Evolutionary conservation across 495 filamentous ascomycete species (phyloP).

Genomic region (Hypomontagnella submonticulosa): DNA sequence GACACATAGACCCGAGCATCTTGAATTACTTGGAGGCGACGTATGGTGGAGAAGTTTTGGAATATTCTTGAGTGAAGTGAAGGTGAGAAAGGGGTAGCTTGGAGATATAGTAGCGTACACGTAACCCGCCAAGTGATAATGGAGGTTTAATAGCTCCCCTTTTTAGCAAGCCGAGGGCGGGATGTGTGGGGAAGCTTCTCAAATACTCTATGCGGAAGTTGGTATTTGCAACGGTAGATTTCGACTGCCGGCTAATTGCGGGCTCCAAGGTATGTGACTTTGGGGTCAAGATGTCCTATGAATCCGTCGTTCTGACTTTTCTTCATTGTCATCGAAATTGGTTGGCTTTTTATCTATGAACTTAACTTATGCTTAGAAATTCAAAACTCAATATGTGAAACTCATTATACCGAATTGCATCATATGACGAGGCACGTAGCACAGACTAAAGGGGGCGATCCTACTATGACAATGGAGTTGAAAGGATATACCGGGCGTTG

Average conservation of each 20-base stretch:
- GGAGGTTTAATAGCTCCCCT: slow-evolving; percentile 26
- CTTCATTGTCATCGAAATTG: neutral
- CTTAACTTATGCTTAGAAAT: no score
- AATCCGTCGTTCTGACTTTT: slow-evolving; percentile 7
- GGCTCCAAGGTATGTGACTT: slow-evolving; percentile 5
- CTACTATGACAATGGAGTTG: no score
- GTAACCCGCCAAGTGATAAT: slow-evolving; percentile 25
- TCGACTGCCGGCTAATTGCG: slow-evolving; percentile 32
- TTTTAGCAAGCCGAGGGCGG: slow-evolving; percentile 35
- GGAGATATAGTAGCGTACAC: slow-evolving; percentile 12
- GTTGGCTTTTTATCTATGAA: neutral
- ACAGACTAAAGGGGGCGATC: no score
- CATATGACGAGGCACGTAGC: no score
- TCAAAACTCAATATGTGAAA: no score
- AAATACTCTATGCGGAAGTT: slow-evolving; percentile 33
- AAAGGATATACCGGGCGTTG: no score
- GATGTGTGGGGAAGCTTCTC: slow-evolving; percentile 24
- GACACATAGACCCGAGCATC: slow-evolving; percentile 35
- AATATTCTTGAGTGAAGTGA: neutral
- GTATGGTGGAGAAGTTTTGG: neutral
- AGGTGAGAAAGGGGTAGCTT: slow-evolving; percentile 6
- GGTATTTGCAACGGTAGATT: slow-evolving; percentile 25
- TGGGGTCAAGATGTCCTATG: neutral
- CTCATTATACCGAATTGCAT: no score
- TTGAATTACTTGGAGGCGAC: neutral